Percentiles rank a stretch among this genome's conserved stretches.
Conservation (phyloP, 2,329 filamentous ascomycete species). For the Pseudocercospora cruenta region DNA sequence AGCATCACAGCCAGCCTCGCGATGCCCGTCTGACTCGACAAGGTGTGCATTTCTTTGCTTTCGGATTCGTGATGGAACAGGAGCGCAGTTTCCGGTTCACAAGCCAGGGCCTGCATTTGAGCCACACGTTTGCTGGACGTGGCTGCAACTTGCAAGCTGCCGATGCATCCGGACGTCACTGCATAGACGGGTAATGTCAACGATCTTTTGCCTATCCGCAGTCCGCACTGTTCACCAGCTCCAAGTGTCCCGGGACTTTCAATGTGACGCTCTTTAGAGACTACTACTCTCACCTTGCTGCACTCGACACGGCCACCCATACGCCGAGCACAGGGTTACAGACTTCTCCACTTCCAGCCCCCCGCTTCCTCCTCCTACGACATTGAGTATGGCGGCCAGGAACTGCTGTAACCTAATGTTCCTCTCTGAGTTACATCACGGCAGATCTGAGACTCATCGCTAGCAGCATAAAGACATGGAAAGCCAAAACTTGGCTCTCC, state of each 20-base stretch:
- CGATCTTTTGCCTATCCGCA: neutral
- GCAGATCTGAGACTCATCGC: neutral
- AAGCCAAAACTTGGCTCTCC: neutral
- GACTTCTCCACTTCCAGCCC: slow-evolving; percentile 4
- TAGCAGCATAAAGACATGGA: neutral
- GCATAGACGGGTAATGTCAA: neutral
- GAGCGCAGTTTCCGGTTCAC: too few relatives aligned
- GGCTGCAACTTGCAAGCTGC: neutral
- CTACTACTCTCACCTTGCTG: neutral
- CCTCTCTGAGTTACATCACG: slow-evolving; percentile 7
- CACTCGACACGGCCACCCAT: neutral
- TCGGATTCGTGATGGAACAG: neutral
- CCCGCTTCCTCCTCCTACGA: slow-evolving; percentile 7
- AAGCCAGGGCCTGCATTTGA: too few relatives aligned
- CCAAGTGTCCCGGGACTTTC: neutral
- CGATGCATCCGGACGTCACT: neutral
- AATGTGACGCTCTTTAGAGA: neutral
- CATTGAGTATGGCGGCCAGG: slow-evolving; percentile 1
- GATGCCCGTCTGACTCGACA: neutral
- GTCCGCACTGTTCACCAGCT: neutral
- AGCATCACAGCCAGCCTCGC: neutral
- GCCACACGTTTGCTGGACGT: neutral
- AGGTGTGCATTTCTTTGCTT: neutral
- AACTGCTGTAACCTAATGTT: slow-evolving; percentile 14
- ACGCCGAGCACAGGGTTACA: slow-evolving; percentile 3